A percentile compares a stretch with the other conserved stretches of the same genome.
phyloP scores from a whole-genome alignment of 2,329 filamentous ascomycete genomes.

The Fusarium coicis region DNA sequence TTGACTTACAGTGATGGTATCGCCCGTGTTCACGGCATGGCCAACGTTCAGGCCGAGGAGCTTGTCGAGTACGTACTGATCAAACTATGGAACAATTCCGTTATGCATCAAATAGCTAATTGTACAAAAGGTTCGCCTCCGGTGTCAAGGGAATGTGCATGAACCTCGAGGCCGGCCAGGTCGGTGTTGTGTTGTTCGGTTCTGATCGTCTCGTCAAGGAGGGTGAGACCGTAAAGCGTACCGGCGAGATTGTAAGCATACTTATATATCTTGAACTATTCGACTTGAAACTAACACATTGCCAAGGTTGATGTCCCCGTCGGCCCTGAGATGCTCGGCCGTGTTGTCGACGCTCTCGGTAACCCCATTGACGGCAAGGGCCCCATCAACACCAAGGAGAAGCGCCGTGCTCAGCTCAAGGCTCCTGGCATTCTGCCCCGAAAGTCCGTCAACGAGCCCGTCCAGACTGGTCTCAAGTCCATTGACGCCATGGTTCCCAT shows the following conservation, averaged over 20 bases:
- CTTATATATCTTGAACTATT: neutral
- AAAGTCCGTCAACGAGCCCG: conserved; percentile 96
- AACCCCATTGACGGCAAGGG: conserved; percentile 99
- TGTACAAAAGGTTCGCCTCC: conserved; percentile 85
- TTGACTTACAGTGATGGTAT: conserved; percentile 90
- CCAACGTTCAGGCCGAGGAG: conserved; percentile 99
- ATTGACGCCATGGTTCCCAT: conserved; percentile 99
- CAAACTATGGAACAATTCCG: conserved; percentile 9
- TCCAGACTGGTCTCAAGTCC: conserved; percentile 99
- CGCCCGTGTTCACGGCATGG: conserved; percentile 99
- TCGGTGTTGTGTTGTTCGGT: conserved; percentile 99
- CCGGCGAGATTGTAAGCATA: conserved; percentile 92
- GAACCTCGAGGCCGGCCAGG: conserved; percentile 99
- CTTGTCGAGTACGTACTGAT: conserved; percentile 89
- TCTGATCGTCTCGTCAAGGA: conserved; percentile 99
- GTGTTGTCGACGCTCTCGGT: conserved; percentile 97
- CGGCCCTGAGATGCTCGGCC: conserved; percentile 90
- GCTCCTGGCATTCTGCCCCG: conserved; percentile 98
- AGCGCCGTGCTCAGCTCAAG: conserved; percentile 97
- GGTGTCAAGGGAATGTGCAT: conserved; percentile 99
- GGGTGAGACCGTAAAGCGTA: conserved; percentile 99
- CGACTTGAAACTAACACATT: conserved; percentile 37
- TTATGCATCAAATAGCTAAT: conserved; percentile 33
- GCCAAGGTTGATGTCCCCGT: conserved; percentile 95
- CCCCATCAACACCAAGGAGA: conserved; percentile 90